Base-by-base conservation (phyloP, 1,139 yeast genomes). In the Protomyces arabidopsidicola region DNA sequence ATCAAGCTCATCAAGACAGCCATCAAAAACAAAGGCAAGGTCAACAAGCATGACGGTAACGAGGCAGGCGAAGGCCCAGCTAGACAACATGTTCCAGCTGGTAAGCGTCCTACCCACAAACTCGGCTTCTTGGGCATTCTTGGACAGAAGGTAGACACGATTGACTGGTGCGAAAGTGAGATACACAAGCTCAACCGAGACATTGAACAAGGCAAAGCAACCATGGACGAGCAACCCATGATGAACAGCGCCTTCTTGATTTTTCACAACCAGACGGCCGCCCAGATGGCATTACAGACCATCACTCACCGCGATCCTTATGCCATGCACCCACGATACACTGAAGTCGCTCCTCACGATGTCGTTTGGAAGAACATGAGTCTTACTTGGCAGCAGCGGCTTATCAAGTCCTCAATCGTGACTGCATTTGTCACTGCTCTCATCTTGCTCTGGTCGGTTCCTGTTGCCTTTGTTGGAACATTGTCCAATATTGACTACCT, bases 381-480 rank as follows among this genome's bases (percentile, higher is more conserved):
- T 70, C 75, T 90, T 75, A 81, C 83, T 68, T 88, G 96, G 95
- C 86, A 90, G 87, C 95, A 87, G 76, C 80, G 90, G 70, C 75
- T 87, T 57, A 75, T 82, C 36, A 82, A 93, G 76, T 45, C 53
- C 45, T 45, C 58, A 9, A 50, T 55, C 22, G 87, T 96, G 0
- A 71, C 79, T 61, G 80, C 85, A 20, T 83, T 85, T 14, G 81
- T 90, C 68, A 73, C 79, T 51, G 76, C 74, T 3, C 75, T 87
- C 72, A 83, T 90, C 67, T 81, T 91, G 64, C 87, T 90, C 74
- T 93, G 98, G 98, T 83, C 96, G 66, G 81, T 90, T 71, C 98
- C 98, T 18, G 97, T 91, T 61, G 96, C 97, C 1, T 89, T 90
- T 74, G 97, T 93, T 64, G 98, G 98, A 85, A 79, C 86, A 72